Base-by-base conservation (phyloP, 805 yeast genomes). In the Ascoidea rubescens region DNA sequence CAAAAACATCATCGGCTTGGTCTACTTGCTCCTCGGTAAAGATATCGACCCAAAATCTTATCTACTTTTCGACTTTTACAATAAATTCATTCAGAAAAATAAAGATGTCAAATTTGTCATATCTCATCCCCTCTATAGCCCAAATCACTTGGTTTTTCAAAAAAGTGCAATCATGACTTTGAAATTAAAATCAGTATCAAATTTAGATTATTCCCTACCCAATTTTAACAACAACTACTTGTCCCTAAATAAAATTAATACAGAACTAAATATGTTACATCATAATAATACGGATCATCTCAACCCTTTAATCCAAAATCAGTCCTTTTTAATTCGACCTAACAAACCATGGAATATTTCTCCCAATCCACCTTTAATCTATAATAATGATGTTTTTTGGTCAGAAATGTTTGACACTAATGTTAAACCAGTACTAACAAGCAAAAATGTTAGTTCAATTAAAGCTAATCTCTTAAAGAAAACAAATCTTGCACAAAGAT, bases 1-100 rank as follows among this genome's bases (percentile, higher is more conserved):
- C 4, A 56, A 64, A 3, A 67, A 71, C 2, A 21, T 2, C 28
- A 67, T 74, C 21, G 75, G 79, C 1, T 63, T 76, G 1, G 84
- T 89, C 1, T 89, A 87, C 63, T 95, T 87, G 65, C 77, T 87
- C 53, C 66, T 93, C 31, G 93, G 85, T n/a, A 77, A 72, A 5
- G 76, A 72, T 1, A 70, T 87, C 1, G 77, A 79, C 49, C 70
- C 77, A 0, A 1, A 10, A 37, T 37, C 14, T 37, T 66, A 70
- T 42, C 58, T 60, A 55, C 69, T 44, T 67, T 67, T 56, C 64
- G 67, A 0, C 67, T 66, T 4, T 78, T 85, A 57, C 49, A 65
- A 72, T 51, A 63, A 70, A 5, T 82, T 87, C 57, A 83, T 80
- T 0, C 56, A 63, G 0, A 61, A 70, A 0, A 70, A 79, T 32